Percentiles rank a stretch among this genome's conserved stretches.
phyloP scores from a whole-genome alignment of 441 rosid genomes.

The Bocquillonia castaneifolia region DNA sequence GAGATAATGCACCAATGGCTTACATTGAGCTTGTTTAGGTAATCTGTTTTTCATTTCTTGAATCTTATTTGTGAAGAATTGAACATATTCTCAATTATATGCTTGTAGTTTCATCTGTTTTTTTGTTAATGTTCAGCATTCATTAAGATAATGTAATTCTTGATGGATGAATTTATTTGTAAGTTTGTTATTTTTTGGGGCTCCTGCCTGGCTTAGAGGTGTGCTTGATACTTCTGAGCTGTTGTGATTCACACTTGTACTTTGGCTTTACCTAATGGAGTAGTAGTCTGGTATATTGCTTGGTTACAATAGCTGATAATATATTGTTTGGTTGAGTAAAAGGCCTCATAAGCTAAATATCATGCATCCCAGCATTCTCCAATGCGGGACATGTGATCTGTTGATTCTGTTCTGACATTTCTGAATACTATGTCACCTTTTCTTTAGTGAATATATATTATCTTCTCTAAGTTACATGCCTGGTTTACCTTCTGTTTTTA shows the following conservation, averaged over 20 bases:
- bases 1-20: constrained; percentile 98
- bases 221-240: not conserved
- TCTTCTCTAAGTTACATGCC: not conserved
- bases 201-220: not conserved
- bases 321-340: not conserved
- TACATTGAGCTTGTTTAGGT: constrained; percentile 86
- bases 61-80: not conserved
- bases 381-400: not conserved
- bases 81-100: not conserved
- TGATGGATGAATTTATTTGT: not conserved
- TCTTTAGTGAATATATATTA: not conserved
- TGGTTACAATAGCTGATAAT: not conserved
- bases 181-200: not conserved
- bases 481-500: not conserved
- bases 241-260: not conserved
- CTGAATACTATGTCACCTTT: not conserved
- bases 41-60: not conserved
- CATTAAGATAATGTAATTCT: not conserved
- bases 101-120: not conserved
- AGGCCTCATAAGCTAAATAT: not conserved
- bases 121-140: not conserved
- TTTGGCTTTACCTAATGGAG: not conserved
- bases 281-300: not conserved
- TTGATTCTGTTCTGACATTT: not conserved
- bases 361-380: not conserved